Base-by-base conservation (phyloP, 78 protist species). In the Diacronema lutheri region DNA sequence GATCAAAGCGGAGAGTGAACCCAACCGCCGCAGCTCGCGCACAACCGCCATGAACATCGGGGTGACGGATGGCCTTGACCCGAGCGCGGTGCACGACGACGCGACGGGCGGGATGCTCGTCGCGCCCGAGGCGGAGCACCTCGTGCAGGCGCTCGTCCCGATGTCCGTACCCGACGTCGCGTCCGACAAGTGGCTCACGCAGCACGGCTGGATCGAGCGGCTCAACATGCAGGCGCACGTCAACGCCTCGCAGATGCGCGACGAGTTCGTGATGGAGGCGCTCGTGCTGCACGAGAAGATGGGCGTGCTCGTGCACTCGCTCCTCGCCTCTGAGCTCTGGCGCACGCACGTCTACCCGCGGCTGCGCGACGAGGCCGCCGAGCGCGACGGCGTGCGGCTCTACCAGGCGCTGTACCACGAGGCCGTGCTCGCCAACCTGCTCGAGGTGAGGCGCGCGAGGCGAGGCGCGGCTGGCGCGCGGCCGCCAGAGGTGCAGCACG, bases 151-250 rank as follows among this genome's bases (percentile, higher is more conserved):
- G 44, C 71, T 79, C 25, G 38, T 35, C 16, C 16, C 14, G 58
- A 60, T 79, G 38, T 25, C 10, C 35, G 38, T 79, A 11, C 26
- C 21, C 14, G 66, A 56, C 38, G 21, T 76, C 26, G 82, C 66
- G 23, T 20, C 35, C 20, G 23, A 23, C 14, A 14, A 0, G 5
- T 80, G 85, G 85, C 1, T 80, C 23, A 0, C 2, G 26, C 85
- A 80, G 73, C 85, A 62, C 60, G 85, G 62, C 57, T 16, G 4
- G 40, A 26, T 58, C 21, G 12, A 35, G 57, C 16, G 37, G 60
- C 85, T 80, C 57, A 80, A 80, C 60, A 26, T 62, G 62, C 85
- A 80, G 58, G 85, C 85, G 62, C 85, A 80, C 40, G 35, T 58
- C 19, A 56, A 50, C 31, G 83, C 83, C 29, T 4, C 55, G 19